Conservation (phyloP, 176 grass and related monocot species). For the Poa annua region DNA sequence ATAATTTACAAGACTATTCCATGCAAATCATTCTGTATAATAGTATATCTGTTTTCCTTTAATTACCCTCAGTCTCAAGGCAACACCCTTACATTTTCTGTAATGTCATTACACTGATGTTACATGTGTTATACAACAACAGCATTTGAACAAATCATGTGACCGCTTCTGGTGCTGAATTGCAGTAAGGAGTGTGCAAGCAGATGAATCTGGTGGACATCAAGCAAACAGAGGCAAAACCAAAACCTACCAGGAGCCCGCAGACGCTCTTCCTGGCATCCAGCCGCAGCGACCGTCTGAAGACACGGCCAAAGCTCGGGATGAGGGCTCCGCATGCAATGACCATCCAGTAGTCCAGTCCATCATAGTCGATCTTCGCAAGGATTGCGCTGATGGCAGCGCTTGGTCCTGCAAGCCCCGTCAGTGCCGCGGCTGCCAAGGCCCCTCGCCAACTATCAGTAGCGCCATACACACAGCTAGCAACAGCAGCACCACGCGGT, state of each 20-base stretch:
- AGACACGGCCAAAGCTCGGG: conserved; percentile 75
- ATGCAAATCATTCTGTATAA: neutral
- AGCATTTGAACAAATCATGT: conserved; percentile 52
- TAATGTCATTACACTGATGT: conserved; percentile 40
- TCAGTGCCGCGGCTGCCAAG: conserved; percentile 77
- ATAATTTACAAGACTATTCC: neutral
- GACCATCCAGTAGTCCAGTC: conserved; percentile 94
- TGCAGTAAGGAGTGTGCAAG: conserved; percentile 97
- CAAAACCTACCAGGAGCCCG: conserved; percentile 79
- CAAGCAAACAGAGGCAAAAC: conserved; percentile 77
- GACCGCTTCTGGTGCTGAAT: conserved; percentile 94
- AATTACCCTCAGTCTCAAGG: neutral
- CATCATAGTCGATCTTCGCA: conserved; percentile 72
- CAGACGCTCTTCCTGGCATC: conserved; percentile 68
- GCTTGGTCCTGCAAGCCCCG: conserved; percentile 73
- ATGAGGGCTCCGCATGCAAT: conserved; percentile 80
- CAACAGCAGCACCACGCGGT: conserved; percentile 83
- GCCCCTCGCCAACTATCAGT: conserved; percentile 94
- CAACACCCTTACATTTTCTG: neutral
- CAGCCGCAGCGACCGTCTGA: conserved; percentile 68
- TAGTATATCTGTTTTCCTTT: neutral
- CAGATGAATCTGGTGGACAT: conserved; percentile 96
- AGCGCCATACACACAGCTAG: conserved; percentile 83
- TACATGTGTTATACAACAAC: conserved; percentile 46
- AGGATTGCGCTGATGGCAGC: conserved; percentile 88